Base-by-base conservation (phyloP, 2,329 filamentous ascomycete species). In the Mycosphaerella arachidis region DNA sequence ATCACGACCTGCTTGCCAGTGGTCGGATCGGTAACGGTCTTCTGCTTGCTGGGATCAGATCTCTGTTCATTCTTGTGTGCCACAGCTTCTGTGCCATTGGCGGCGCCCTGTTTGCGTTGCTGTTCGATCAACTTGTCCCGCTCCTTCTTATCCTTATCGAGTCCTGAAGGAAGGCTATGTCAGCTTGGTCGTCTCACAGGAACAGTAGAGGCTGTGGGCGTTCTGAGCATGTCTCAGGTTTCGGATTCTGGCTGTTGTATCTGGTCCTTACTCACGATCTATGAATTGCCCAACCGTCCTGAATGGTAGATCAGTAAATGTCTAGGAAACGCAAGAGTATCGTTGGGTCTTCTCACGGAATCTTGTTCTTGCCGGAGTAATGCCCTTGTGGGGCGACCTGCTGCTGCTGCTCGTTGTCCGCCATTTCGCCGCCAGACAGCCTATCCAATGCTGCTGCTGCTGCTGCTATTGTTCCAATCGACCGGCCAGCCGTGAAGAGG, bases 1-100 rank as follows among this genome's bases (percentile, higher is more conserved):
- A 97, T 96, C 64, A 89, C 84, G 20, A 97, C 89, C 65, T 96
- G 83, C 55, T 86, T 89, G 20, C 92, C 92, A 0, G 93, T 97
- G 0, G 91, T 90, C 0, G 93, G 93, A 72, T 97, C 93, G 0
- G 89, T 91, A 48, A 96, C 92, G 2, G 71, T 78, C 66, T 86
- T 83, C 63, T 82, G 76, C 16, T 76, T 76, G 52, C 75, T 76
- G 57, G 80, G 76, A 8, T 76, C 75, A 16, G 75, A 70, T n/a
- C n/a, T n/a, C 57, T 78, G 73, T 53, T 78, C 75, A 53, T 78
- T 75, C 65, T 80, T 70, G 69, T 85, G 82, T 48, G 80, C 75
- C 48, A 73, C 68, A 8, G 74, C 76, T 53, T 78, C 76, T 20
- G 68, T 68, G 35, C 72, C 68, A 45, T 60, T 31, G 64, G 67